Evolutionary conservation across 78 protist species (phyloP), one percentile per base, ranked within the genome.

Genomic region (Emiliania huxleyi): DNA sequence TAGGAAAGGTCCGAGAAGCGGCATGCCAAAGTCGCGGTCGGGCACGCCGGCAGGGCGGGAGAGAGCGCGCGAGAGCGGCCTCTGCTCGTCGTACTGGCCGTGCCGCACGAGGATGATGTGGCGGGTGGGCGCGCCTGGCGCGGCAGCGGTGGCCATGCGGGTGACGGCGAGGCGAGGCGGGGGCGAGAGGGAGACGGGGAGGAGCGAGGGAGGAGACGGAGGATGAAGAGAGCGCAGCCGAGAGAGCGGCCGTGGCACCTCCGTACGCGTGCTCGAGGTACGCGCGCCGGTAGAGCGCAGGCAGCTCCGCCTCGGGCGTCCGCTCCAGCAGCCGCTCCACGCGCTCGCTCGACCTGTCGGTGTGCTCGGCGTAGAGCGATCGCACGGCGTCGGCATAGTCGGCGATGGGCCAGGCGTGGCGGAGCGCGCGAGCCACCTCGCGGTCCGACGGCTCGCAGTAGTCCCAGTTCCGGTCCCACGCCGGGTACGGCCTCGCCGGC

Each of bases 31-130:
- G 62, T 69, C 33, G 37, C 19, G 38, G 22, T 29, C 37, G 77
- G 8, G 8, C 3, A 33, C 15, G 77, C 37, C 77, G 8, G 0
- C 22, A 21, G 33, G 33, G 22, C 77, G 77, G 18, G 19, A 2
- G 29, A 0, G 33, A 29, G 77, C 37, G 22, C 37, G 4, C 6
- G 45, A 3, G 85, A 37, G 85, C 45, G 35, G 26, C 29, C 25
- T 6, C 26, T 37, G 85, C 85, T 37, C 85, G n/a, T 75, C 45
- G 87, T 77, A 77, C 87, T 77, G 87, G 49, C 87, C 87, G 87
- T 77, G 87, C n/a, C 87, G 87, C 18, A 77, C 87, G 49, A 77
- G 49, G 35, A 77, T 4, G 23, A 77, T 15, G 35, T 15, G 33
- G 35, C 87, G 46, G 25, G 0, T 1, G 0, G 29, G 0, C 12